Percentiles rank a stretch among this genome's conserved stretches.
Conservation (phyloP, 768 basidiomycete species). For the Trametes elegans region DNA sequence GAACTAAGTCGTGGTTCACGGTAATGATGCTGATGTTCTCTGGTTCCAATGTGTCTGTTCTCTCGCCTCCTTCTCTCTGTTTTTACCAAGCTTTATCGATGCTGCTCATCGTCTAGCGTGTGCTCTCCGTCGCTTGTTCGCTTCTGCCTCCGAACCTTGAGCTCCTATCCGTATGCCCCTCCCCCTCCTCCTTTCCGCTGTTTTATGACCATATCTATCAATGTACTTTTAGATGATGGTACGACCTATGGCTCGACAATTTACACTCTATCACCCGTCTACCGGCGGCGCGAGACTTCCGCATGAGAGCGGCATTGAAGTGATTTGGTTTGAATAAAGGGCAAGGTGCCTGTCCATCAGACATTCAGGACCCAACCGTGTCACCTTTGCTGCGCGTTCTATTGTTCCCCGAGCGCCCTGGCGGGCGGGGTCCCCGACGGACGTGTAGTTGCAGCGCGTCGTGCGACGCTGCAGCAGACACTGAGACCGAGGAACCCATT, state of each 20-base stretch:
- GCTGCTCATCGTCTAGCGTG: constrained; percentile 5
- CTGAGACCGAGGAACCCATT: background rate
- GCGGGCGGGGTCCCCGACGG: background rate
- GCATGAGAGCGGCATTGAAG: background rate
- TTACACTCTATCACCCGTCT: constrained; percentile 4
- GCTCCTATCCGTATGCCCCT: background rate
- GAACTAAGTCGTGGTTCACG: background rate
- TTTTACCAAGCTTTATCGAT: constrained; percentile 2
- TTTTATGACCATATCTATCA: constrained; percentile 17
- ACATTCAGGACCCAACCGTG: too few relatives aligned
- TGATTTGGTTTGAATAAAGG: too few relatives aligned
- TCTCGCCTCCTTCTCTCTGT: background rate
- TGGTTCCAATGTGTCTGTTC: background rate
- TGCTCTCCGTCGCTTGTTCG: constrained; percentile 5
- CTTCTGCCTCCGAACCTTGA: background rate
- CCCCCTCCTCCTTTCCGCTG: background rate
- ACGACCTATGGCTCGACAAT: background rate
- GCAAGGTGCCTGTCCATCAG: too few relatives aligned
- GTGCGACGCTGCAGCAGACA: too few relatives aligned
- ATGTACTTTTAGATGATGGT: constrained; percentile 1
- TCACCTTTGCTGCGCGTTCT: constrained; percentile 8
- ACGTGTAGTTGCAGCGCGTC: background rate
- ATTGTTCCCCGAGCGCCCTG: constrained; percentile 1
- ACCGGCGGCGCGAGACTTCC: too few relatives aligned
- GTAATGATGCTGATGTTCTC: background rate